Evolutionary conservation across 1,284 basidiomycete genomes (phyloP), one percentile per base, ranked within the genome.

Genomic region (Phellinidium pouzarii): DNA sequence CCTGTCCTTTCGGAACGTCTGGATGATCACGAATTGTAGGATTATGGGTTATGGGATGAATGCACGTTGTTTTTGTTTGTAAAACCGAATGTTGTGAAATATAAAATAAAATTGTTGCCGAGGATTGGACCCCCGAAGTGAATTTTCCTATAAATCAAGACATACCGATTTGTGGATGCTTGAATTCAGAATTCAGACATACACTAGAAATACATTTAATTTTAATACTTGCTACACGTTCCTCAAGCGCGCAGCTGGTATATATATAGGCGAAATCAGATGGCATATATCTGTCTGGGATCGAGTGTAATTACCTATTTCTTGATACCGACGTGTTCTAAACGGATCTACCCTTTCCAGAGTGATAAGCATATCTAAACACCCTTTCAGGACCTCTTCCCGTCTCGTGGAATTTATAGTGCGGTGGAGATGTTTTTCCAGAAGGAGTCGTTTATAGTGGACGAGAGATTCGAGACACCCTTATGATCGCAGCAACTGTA

Each of bases 391-490:
- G 51, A 85, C 61, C 4, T 59, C 59, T 8, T 63, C 59, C 4
- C 65, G 65, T 50, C 77, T 69, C 34, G 31, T 14, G 31, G 69
- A 65, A 1, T 65, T 60, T 7, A 64, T 54, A 54, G 20, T 20
- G 8, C 34, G 3, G 11, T 12, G 17, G n/a, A 46, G 38, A 36
- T 73, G 61, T 48, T 77, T 71, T 48, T 71, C 69, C 48, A 87
- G 58, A 25, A 87, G 64, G 34, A 87, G 65, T 38, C 69, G 73
- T 62, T 84, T 84, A 68, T 94, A 94, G 61, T 89, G 79, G 0
- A 91, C 82, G n/a, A 95, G 76, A 0, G 89, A 90, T 60, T 94
- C 91, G 76, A 96, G 84, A 64, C 91, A 94, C 93, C 92, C 92
- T 95, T 60, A 26, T 19, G 52, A 3, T 20, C 34, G 48, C 37